phyloP scores from a whole-genome alignment of 306 rosid genomes.

The Senna tora region DNA sequence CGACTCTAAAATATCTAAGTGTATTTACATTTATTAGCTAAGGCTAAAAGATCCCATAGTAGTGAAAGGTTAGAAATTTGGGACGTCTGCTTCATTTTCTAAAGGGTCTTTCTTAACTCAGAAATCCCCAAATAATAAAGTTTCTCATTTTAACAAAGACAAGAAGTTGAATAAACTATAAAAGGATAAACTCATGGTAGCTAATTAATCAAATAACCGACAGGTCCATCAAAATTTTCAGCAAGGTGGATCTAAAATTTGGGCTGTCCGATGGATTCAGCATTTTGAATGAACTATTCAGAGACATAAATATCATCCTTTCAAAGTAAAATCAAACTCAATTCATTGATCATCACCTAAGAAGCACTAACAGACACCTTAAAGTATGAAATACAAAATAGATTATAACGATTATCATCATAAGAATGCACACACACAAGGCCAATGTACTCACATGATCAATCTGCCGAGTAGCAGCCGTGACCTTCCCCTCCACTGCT shows the following conservation, averaged over 20 bases:
- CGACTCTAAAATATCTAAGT: slow-evolving; percentile 18
- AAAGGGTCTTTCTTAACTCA: slow-evolving; percentile 25
- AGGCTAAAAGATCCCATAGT: slow-evolving; percentile 20
- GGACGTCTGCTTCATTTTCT: slow-evolving; percentile 14
- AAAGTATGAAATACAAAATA: no score
- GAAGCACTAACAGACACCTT: not conserved
- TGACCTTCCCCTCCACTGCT: slow-evolving; percentile 94
- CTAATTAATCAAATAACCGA: not conserved
- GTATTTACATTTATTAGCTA: not conserved
- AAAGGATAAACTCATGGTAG: not conserved
- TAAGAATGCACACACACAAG: slow-evolving; percentile 7
- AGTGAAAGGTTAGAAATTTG: slow-evolving; percentile 8
- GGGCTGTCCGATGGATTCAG: slow-evolving; percentile 15
- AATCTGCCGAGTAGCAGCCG: slow-evolving; percentile 95
- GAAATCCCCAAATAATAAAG: slow-evolving; percentile 16
- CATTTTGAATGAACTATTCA: slow-evolving; percentile 19
- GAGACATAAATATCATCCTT: not conserved
- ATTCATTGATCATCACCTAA: slow-evolving; percentile 11
- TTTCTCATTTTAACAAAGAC: not conserved
- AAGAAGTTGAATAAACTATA: not conserved
- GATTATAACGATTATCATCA: slow-evolving; percentile 14
- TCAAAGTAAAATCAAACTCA: slow-evolving; percentile 12
- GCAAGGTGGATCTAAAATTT: slow-evolving; percentile 18
- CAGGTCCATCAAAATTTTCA: slow-evolving; percentile 24
- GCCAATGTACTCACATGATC: slow-evolving; percentile 75